A percentile compares a stretch with the other conserved stretches of the same genome.
Conservation (phyloP, 768 basidiomycete species). For the Hypsizygus marmoreus region DNA sequence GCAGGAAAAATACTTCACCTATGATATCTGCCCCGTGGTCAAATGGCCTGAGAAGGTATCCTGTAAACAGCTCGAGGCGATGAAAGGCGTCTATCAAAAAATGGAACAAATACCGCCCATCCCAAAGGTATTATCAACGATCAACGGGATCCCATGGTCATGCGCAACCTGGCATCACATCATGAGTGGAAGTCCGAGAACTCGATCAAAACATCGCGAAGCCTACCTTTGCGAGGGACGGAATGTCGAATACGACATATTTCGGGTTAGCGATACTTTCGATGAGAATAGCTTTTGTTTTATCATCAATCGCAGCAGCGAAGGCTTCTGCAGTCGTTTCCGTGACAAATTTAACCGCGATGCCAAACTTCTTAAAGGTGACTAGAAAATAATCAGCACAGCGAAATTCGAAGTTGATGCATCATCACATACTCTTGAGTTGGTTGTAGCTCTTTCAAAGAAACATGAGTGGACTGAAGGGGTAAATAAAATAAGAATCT, state of each 20-base stretch:
- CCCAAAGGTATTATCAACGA: constrained; percentile 83
- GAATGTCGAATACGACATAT: constrained; percentile 65
- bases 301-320: constrained; percentile 68
- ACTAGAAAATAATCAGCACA: constrained; percentile 37
- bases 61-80: constrained; percentile 25
- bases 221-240: constrained; percentile 67
- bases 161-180: constrained; percentile 60
- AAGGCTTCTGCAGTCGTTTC: constrained; percentile 58
- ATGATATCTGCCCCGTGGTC: constrained; percentile 79
- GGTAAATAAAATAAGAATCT: constrained; percentile 7
- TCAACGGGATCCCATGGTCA: constrained; percentile 68
- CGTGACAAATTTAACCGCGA: constrained; percentile 63
- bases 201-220: neutral
- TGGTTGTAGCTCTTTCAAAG: constrained; percentile 65
- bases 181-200: neutral
- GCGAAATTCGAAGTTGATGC: constrained; percentile 3
- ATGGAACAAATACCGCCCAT: constrained; percentile 54
- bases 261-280: constrained; percentile 84
- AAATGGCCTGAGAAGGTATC: constrained; percentile 70
- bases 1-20: too few relatives aligned
- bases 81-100: neutral
- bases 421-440: constrained; percentile 49
- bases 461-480: neutral
- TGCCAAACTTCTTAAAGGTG: constrained; percentile 68
- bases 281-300: constrained; percentile 75